Base-by-base conservation (phyloP, 345 rosid genomes). In the Linum trigynum region DNA sequence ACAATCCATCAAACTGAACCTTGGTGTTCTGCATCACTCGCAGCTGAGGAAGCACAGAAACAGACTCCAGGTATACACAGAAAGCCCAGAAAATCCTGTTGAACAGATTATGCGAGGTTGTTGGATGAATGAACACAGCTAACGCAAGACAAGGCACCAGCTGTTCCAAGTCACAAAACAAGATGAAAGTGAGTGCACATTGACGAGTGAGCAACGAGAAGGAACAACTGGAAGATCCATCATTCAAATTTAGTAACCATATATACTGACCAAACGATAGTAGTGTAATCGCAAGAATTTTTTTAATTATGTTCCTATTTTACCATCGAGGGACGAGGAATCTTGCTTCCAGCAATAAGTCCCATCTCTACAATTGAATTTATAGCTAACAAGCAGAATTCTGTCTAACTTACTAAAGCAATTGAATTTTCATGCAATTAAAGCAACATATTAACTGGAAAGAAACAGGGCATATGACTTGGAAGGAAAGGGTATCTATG, bases 21-120 rank as follows among this genome's bases (percentile, higher is more conserved):
- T 95, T 95, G 5, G 99, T 91, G 83, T 91, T 95, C 77, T 95
- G 99, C 99, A 95, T 95, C 69, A 91, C 98, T 56, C 96, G 84
- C 78, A 95, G 72, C 80, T 95, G 99, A 5, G 99, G 99, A 55
- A 89, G 69, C 3, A 95, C 99, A 4, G 99, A 95, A 64, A 86
- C 91, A 76, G 99, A 92, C 84, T 95, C 99, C 57, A 91, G 79
- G 77, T 95, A 95, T 10, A 95, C 98, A 73, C 95, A 86, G 68
- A 91, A 91, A 0, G 98, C 98, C 98, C 99, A 95, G 53, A 74
- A 85, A 48, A 95, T 83, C 76, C 98, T 77, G 73, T 95, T 85
- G 65, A 91, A 17, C 38, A 89, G 37, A 72, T 95, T 76, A 80
- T 95, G 99, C 5, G 95, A 83, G 40, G 99, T 95, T 42, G 99